phyloP scores from a whole-genome alignment of 2,329 filamentous ascomycete species.

The Calonectria pteridis region DNA sequence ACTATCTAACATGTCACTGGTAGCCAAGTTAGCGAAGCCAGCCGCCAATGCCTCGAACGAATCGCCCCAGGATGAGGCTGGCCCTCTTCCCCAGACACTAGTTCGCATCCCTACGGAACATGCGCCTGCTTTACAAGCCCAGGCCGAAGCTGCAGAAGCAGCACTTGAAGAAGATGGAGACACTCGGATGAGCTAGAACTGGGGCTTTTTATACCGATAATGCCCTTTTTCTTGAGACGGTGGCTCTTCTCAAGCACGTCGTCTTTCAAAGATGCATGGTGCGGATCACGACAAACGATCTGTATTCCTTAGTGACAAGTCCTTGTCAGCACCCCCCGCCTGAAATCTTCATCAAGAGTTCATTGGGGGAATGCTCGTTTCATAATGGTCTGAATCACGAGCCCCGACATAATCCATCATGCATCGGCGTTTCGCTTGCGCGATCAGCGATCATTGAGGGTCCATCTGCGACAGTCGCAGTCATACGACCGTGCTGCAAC shows the following conservation, averaged over 20 bases:
- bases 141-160: constrained; percentile 65
- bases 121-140: constrained; percentile 72
- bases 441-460: not conserved
- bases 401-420: not conserved
- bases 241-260: not conserved
- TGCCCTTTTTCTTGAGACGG: not conserved
- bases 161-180: constrained; percentile 52
- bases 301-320: not conserved
- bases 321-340: not conserved
- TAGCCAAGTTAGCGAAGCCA: constrained; percentile 78
- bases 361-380: not conserved
- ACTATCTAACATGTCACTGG: constrained; percentile 14
- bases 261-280: not conserved
- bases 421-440: not conserved
- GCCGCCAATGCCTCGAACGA: constrained; percentile 53
- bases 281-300: not conserved
- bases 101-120: constrained; percentile 89
- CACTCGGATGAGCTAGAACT: constrained; percentile 29
- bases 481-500: not conserved
- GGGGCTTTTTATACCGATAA: not conserved
- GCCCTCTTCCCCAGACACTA: constrained; percentile 81
- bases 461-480: not conserved
- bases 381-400: not conserved
- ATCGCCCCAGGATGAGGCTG: constrained; percentile 55
- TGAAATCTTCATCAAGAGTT: not conserved